These are phyloP conservation scores for Inga oerstediana DNA, from an alignment of 306 rosid genomes.

Conservation along the genomic window DNA sequence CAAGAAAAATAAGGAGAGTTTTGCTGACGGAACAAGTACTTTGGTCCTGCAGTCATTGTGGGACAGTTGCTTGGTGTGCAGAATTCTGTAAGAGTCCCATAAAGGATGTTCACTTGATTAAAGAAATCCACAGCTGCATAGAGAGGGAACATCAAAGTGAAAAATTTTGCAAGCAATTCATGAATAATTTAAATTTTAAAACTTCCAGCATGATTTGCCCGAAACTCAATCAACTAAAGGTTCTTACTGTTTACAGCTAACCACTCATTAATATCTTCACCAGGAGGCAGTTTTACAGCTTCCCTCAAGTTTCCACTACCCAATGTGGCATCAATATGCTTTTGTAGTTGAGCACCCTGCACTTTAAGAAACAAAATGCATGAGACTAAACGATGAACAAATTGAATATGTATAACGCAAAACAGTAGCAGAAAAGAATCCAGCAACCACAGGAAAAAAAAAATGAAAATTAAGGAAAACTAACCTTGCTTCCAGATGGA, in stretches of 20 bases:
- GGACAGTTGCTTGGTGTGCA: slow-evolving; percentile 82
- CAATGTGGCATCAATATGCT: slow-evolving; percentile 84
- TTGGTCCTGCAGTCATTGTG: slow-evolving; percentile 83
- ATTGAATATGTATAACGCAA: not conserved
- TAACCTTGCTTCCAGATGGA: slow-evolving; percentile 83
- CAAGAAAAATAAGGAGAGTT: slow-evolving; percentile 17
- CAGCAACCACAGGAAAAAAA: not conserved
- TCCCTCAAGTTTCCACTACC: slow-evolving; percentile 92
- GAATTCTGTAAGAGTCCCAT: slow-evolving; percentile 87
- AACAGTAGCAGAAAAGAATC: slow-evolving; percentile 19
- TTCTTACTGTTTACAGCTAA: slow-evolving; percentile 82
- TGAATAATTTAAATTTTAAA: slow-evolving; percentile 1
- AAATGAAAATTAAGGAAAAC: not conserved
- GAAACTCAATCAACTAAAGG: slow-evolving; percentile 13
- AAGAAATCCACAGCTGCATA: slow-evolving; percentile 84
- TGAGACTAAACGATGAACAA: not conserved
- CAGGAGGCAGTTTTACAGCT: slow-evolving; percentile 85
- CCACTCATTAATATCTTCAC: slow-evolving; percentile 95
- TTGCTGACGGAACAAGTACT: slow-evolving; percentile 54
- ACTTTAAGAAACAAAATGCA: slow-evolving; percentile 31
- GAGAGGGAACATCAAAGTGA: not conserved
- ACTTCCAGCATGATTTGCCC: slow-evolving; percentile 2
- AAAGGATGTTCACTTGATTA: slow-evolving; percentile 84
- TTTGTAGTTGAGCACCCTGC: slow-evolving; percentile 89
- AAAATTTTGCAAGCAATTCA: not conserved